These are phyloP conservation scores for Dissophora globulifera DNA, from an alignment of 192 early-diverging fungal genomes.

Conservation along the genomic window DNA sequence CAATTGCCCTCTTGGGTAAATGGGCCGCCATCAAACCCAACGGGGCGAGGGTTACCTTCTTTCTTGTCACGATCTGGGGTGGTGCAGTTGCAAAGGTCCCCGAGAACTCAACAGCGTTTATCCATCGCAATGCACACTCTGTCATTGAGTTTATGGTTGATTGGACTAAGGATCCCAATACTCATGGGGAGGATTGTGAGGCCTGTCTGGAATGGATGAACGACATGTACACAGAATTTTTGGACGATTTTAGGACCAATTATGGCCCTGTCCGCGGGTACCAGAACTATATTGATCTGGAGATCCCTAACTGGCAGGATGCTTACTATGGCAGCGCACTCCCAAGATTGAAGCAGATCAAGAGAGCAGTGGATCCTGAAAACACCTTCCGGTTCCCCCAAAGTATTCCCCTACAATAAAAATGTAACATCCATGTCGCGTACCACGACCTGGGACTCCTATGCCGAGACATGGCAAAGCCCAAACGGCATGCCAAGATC, in stretches of 20 bases:
- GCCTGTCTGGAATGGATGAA: conserved; percentile 40
- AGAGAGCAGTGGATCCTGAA: conserved; percentile 33
- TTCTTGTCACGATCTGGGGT: conserved; percentile 57
- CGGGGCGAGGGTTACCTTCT: conserved; percentile 26
- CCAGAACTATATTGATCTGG: conserved; percentile 58
- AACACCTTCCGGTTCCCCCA: conserved; percentile 55
- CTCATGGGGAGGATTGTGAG: conserved; percentile 35
- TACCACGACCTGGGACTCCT: too few species aligned
- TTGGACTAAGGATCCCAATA: conserved; percentile 23
- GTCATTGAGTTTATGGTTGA: conserved; percentile 54
- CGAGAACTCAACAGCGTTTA: conserved; percentile 35
- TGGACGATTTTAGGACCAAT: conserved; percentile 33
- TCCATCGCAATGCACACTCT: conserved; percentile 45
- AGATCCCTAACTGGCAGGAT: conserved; percentile 39
- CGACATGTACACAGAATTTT: conserved; percentile 45
- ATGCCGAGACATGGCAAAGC: too few species aligned
- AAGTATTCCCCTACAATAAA: conserved; percentile 51
- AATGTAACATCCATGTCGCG: too few species aligned
- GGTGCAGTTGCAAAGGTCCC: conserved; percentile 23
- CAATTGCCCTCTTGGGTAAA: conserved; percentile 33
- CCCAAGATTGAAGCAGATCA: conserved; percentile 34
- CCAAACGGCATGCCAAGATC: too few species aligned
- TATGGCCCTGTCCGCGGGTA: conserved; percentile 27
- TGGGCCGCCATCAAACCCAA: conserved; percentile 19
- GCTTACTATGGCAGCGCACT: conserved; percentile 53